Percentiles rank a stretch among this genome's conserved stretches.
Conservation (phyloP, 352 stramenopile species). For the Pythium sp. region DNA sequence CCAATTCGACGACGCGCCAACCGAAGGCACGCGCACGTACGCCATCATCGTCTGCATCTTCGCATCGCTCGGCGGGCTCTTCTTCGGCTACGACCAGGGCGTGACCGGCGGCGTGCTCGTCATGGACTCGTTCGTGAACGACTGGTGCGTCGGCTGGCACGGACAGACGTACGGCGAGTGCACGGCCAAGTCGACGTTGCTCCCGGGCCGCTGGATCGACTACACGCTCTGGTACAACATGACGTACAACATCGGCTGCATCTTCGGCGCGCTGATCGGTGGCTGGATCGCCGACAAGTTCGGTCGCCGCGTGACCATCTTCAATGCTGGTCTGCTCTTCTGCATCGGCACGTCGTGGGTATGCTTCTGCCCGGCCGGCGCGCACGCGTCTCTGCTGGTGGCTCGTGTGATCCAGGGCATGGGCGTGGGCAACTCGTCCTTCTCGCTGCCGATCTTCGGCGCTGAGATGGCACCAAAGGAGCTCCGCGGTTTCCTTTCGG, state of each 20-base stretch:
- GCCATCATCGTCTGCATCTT: slow-evolving; percentile 25
- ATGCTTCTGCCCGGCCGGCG: slow-evolving; percentile 19
- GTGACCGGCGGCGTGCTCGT: slow-evolving; percentile 23
- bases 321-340: slow-evolving; percentile 35
- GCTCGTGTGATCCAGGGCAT: too few relatives aligned
- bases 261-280: slow-evolving; percentile 31
- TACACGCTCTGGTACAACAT: slow-evolving; percentile 35
- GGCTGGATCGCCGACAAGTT: slow-evolving; percentile 31
- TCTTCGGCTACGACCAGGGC: slow-evolving; percentile 3
- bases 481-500: slow-evolving; percentile 31
- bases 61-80: slow-evolving; percentile 21
- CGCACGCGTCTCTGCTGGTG: slow-evolving; percentile 11
- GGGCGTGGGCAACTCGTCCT: slow-evolving; percentile 27
- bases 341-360: slow-evolving; percentile 33
- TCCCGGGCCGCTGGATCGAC: too few relatives aligned
- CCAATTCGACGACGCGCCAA: neutral
- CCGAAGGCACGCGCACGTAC: slow-evolving; percentile 17
- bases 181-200: too few relatives aligned
- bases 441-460: slow-evolving; percentile 26
- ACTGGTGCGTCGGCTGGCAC: slow-evolving; percentile 26
- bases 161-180: neutral
- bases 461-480: slow-evolving; percentile 37
- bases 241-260: slow-evolving; percentile 35
- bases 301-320: slow-evolving; percentile 34
- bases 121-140: slow-evolving; percentile 25